Evolutionary conservation across 108 stramenopile species (phyloP).

Genomic region (Bacterosira constricta): DNA sequence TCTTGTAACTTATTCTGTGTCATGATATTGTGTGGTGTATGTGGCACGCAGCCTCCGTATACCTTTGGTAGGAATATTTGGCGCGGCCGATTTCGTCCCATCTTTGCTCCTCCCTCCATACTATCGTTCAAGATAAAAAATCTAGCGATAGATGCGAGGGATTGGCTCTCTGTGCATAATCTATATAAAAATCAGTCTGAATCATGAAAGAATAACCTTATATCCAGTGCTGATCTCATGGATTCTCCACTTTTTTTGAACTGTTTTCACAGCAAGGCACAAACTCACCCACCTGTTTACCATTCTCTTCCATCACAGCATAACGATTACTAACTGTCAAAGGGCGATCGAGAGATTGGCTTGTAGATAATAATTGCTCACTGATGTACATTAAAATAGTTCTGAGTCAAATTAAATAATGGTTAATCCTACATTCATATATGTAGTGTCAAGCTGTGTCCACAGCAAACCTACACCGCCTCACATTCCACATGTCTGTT

Average conservation of each 20-base stretch:
- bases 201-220: not conserved
- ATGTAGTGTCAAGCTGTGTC: too few relatives aligned
- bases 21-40: not conserved
- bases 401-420: too few relatives aligned
- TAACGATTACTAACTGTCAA: too few relatives aligned
- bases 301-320: too few relatives aligned
- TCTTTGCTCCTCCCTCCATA: not conserved
- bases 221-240: not conserved
- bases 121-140: not conserved
- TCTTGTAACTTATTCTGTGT: too few relatives aligned
- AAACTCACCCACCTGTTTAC: not conserved
- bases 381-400: too few relatives aligned
- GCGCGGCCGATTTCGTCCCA: too few relatives aligned
- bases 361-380: too few relatives aligned
- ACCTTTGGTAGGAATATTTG: not conserved
- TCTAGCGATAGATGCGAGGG: too few relatives aligned
- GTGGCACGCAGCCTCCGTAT: not conserved
- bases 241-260: not conserved
- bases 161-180: not conserved
- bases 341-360: too few relatives aligned
- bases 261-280: not conserved
- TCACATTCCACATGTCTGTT: conserved; percentile 47
- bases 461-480: too few relatives aligned
- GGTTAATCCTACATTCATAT: too few relatives aligned
- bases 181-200: not conserved